Evolutionary conservation across 306 rosid genomes (phyloP).

Genomic region (Oemleria cerasiformis): DNA sequence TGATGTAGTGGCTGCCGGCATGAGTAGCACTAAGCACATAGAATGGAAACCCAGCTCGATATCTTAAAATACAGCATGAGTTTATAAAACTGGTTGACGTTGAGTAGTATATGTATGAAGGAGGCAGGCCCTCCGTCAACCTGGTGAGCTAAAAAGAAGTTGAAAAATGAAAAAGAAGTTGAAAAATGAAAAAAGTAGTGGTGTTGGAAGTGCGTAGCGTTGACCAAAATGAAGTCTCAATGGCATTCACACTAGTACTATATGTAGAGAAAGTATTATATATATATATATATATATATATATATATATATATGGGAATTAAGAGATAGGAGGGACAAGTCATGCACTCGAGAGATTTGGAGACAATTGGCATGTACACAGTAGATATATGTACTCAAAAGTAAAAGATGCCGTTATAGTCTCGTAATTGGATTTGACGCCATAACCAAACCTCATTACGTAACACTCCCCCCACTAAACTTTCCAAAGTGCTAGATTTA

Average conservation of each 20-base stretch:
- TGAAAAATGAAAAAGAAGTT: conserved; percentile 1
- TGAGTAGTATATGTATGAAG: no score
- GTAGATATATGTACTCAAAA: conserved; percentile 17
- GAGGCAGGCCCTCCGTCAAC: no score
- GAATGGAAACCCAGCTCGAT: no score
- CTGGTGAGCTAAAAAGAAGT: background rate
- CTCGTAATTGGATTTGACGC: conserved; percentile 44
- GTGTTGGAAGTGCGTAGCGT: no score
- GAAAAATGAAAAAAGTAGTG: background rate
- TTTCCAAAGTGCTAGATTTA: background rate
- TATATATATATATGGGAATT: no score
- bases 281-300: no score
- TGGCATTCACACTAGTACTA: background rate
- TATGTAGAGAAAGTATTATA: no score
- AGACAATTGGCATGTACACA: conserved; percentile 16
- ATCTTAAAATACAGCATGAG: no score
- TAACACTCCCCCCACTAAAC: background rate
- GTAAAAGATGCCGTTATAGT: conserved; percentile 49
- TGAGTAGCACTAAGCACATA: no score
- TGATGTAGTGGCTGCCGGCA: no score
- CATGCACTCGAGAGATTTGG: conserved; percentile 32
- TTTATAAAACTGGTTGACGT: no score
- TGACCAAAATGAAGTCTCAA: background rate
- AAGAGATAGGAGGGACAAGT: background rate
- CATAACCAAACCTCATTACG: conserved; percentile 39